Evolutionary conservation across 148 eudicot genomes (phyloP), one percentile per base, ranked within the genome.

Genomic region (Rhododendron molle): DNA sequence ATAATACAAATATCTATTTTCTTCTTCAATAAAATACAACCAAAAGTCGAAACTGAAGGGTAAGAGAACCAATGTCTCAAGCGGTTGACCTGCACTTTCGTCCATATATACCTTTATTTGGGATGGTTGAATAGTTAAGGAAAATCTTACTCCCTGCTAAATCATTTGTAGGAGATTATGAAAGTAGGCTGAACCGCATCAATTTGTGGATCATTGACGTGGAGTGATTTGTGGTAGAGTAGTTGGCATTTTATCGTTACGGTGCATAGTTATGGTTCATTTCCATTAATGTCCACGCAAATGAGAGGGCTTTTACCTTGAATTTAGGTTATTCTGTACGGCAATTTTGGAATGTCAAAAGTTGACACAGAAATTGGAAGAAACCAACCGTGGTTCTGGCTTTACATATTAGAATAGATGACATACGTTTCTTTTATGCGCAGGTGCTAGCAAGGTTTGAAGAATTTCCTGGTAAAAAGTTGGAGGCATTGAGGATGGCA

Each of bases 401-500:
- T 32, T 71, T 30, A 14, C 0, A 5, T 14, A 12, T 11, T 32
- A 30, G 40, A 28, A 71, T 30, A 32, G 38, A 23, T 3, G 73
- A 80, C 10, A 18, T 4, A 62, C 26, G 56, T 76, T n/a, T 44
- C 13, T 74, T 69, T n/a, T 44, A 56, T 21, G 32, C 80, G 72
- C 49, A 96, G 99, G 93, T 95, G 79, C 90, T 97, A 32, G 92
- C 98, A 77, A 91, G 98, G 89, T 95, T 97, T 80, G 98, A 94
- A 92, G 98, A 93, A 58, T 97, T 93, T 67, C 99, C 99, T 0
- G 88, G 87, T 23, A 97, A 95, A 84, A 97, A 95, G 87, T 78
- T 97, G 86, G 99, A 97, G 87, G 94, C 98, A 40, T 56, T 97
- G 87, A 92, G 99, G 88, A 95, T 93, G 96, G 98, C 96, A 86